These are phyloP conservation scores for Xylaria acuta DNA, from an alignment of 495 filamentous ascomycete species.

Conservation along the genomic window DNA sequence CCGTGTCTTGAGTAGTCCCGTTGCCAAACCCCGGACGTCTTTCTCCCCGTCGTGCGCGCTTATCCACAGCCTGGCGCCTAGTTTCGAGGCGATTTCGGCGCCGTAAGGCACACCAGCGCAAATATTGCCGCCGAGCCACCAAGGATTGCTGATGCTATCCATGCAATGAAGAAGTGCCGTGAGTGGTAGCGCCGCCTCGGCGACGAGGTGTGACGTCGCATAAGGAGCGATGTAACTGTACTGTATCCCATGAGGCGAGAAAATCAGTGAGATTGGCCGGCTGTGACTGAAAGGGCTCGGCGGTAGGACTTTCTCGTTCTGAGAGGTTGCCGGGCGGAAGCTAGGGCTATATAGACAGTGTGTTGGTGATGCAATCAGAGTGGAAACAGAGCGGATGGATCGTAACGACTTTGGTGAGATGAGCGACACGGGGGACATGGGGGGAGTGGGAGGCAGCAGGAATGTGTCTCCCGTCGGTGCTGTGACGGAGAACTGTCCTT, in stretches of 20 bases:
- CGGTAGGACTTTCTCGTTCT: slow-evolving; percentile 17
- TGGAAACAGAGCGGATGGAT: slow-evolving; percentile 42
- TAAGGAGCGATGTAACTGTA: slow-evolving; percentile 59
- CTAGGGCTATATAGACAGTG: slow-evolving; percentile 12
- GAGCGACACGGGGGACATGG: slow-evolving; percentile 42
- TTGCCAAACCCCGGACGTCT: slow-evolving; percentile 59
- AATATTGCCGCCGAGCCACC: slow-evolving; percentile 70
- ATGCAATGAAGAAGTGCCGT: slow-evolving; percentile 70
- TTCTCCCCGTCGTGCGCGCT: slow-evolving; percentile 72
- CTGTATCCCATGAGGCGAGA: slow-evolving; percentile 65
- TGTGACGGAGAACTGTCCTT: slow-evolving; percentile 44
- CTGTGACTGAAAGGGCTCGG: slow-evolving; percentile 23
- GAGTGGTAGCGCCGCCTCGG: slow-evolving; percentile 65
- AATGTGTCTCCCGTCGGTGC: slow-evolving; percentile 45
- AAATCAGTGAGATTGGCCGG: slow-evolving; percentile 60
- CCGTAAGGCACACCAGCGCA: slow-evolving; percentile 63
- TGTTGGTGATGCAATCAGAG: slow-evolving; percentile 38
- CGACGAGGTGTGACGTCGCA: slow-evolving; percentile 59
- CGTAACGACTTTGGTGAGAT: slow-evolving; percentile 40
- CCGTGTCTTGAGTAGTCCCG: slow-evolving; percentile 53
- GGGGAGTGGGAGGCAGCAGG: slow-evolving; percentile 50
- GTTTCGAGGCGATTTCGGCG: slow-evolving; percentile 59
- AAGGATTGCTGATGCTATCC: slow-evolving; percentile 63
- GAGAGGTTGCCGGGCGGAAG: slow-evolving; percentile 34
- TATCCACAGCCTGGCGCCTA: slow-evolving; percentile 65